phyloP scores from a whole-genome alignment of 345 rosid genomes.

The Pseudoturritis turrita region DNA sequence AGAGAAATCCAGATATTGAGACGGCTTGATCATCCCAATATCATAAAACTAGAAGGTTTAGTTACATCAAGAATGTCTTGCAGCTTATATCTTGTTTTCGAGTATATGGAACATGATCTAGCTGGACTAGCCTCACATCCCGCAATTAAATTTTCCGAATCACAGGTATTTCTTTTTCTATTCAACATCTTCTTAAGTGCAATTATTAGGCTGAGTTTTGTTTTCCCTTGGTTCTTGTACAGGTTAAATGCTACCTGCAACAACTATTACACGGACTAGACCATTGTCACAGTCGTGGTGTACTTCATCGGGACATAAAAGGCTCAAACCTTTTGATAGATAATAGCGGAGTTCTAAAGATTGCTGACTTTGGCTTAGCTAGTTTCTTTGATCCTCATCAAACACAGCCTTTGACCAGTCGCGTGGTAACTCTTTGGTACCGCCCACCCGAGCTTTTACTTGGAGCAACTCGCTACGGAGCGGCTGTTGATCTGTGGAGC shows the following conservation, averaged over 20 bases:
- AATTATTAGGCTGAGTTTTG: not conserved
- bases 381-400: slow-evolving; percentile 76
- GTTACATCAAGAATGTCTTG: slow-evolving; percentile 99
- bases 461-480: slow-evolving; percentile 86
- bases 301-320: slow-evolving; percentile 94
- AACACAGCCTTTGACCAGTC: slow-evolving; percentile 80
- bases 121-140: slow-evolving; percentile 97
- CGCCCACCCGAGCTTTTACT: slow-evolving; percentile 96
- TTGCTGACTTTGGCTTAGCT: slow-evolving; percentile 97
- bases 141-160: slow-evolving; percentile 75
- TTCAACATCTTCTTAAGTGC: not conserved
- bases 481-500: slow-evolving; percentile 97
- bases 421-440: slow-evolving; percentile 98
- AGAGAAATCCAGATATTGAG: slow-evolving; percentile 94
- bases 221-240: slow-evolving; percentile 13
- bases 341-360: slow-evolving; percentile 84
- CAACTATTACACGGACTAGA: slow-evolving; percentile 85
- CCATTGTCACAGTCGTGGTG: slow-evolving; percentile 94
- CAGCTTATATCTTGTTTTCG: slow-evolving; percentile 97
- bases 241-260: slow-evolving; percentile 96
- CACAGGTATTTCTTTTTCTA: slow-evolving; percentile 56
- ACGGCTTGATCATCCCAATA: slow-evolving; percentile 91
- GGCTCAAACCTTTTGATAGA: slow-evolving; percentile 94
- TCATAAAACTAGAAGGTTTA: slow-evolving; percentile 91
- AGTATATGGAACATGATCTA: slow-evolving; percentile 98